These are phyloP conservation scores for Phytopythium oedochilum DNA, from an alignment of 352 stramenopile genomes.

Conservation along the genomic window DNA sequence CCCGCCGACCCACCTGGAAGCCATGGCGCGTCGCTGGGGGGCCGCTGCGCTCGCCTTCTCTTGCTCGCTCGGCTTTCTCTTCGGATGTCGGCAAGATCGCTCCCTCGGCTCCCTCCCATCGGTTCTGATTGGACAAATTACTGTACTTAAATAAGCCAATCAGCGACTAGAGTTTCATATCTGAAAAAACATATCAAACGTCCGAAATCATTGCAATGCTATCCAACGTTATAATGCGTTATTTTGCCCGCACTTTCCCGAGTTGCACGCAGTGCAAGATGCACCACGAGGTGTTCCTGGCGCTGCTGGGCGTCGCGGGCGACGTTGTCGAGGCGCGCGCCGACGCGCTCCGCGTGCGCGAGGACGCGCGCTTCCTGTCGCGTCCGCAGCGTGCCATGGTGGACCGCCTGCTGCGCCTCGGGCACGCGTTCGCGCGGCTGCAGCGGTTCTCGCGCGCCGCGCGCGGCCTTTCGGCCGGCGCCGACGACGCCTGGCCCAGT, in stretches of 20 bases:
- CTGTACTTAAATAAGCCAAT: no score
- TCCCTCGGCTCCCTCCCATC: no score
- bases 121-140: no score
- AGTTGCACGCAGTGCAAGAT: constrained; percentile 15
- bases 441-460: constrained; percentile 37
- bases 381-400: constrained; percentile 47
- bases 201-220: no score
- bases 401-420: constrained; percentile 50
- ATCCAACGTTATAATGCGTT: not conserved
- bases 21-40: not conserved
- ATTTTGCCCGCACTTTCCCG: not conserved
- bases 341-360: constrained; percentile 56
- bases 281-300: constrained; percentile 79
- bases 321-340: constrained; percentile 50
- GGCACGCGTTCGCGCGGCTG: constrained; percentile 41
- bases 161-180: no score
- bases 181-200: no score
- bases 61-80: not conserved
- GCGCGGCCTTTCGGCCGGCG: not conserved
- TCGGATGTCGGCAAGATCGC: not conserved
- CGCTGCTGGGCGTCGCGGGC: constrained; percentile 57
- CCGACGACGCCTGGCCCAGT: constrained; percentile 20
- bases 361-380: constrained; percentile 36
- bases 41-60: not conserved
- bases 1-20: constrained; percentile 3